Evolutionary conservation across 768 basidiomycete species (phyloP), one percentile per base, ranked within the genome.

Genomic region (Trametes cinnabarina): DNA sequence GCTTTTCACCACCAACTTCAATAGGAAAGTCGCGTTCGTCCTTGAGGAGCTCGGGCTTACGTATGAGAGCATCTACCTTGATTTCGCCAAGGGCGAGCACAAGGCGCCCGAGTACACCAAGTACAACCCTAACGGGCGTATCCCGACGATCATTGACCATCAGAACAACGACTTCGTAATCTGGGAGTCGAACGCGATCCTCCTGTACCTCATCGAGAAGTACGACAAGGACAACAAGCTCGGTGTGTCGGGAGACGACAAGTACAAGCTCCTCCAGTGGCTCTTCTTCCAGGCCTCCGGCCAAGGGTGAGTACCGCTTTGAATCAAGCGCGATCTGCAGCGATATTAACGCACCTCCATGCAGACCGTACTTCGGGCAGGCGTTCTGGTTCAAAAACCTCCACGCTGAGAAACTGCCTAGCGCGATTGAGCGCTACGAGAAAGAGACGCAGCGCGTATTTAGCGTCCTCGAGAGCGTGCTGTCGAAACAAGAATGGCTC

Each of bases 181-280:
- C 25, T 73, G 72, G 69, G 75, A 76, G 64, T 69, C 70, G 19
- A 71, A 72, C 51, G 78, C 78, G 49, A 77, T 81, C 61, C 58
- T 79, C 40, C 63, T 76, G 10, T 80, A 78, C 68, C 69, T 81
- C 39, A 67, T 66, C 26, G 74, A 78, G 60, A 68, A 72, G 52
- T 80, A 79, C 64, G 81, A 81, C 66, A 63, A 58, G 32, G 76
- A 78, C 26, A 62, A 71, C 67, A 75, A 74, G 67, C 49, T 69
- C 52, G 60, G 61, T 28, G 63, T 61, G 19, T 37, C 55, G 3
- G 43, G 44, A 37, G 53, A 46, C 17, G 65, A 68, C 22, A 63
- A 64, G 62, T 60, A 46, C 49, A 23, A 34, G 10, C 55, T 64
- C 52, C 57, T 74, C 34, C 76, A 74, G 64, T 79, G 76, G 79